phyloP scores from a whole-genome alignment of 352 stramenopile species.

The Phytophthora idaei region DNA sequence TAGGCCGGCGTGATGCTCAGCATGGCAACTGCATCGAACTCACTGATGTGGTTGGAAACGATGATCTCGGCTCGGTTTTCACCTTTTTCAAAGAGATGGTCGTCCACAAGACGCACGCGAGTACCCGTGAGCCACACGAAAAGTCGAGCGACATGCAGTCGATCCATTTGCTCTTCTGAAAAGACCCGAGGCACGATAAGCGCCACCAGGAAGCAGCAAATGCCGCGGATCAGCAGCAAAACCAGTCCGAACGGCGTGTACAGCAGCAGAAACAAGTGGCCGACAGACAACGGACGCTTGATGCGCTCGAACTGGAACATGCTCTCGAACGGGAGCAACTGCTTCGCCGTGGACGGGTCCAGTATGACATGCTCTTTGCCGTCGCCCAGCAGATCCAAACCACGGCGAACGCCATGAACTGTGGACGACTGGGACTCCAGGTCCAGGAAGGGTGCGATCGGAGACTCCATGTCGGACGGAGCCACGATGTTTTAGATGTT shows the following conservation, averaged over 20 bases:
- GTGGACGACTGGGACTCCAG: slow-evolving; percentile 34
- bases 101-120: slow-evolving; percentile 46
- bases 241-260: slow-evolving; percentile 64
- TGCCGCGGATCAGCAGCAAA: slow-evolving; percentile 47
- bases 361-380: slow-evolving; percentile 27
- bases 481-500: slow-evolving; percentile 23
- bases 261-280: slow-evolving; percentile 56
- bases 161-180: slow-evolving; percentile 55
- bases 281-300: slow-evolving; percentile 47
- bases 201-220: slow-evolving; percentile 47
- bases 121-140: slow-evolving; percentile 56
- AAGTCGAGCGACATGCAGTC: slow-evolving; percentile 42
- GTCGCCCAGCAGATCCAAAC: slow-evolving; percentile 40
- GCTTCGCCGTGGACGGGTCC: slow-evolving; percentile 38
- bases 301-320: slow-evolving; percentile 81
- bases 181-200: slow-evolving; percentile 50
- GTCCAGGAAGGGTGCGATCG: slow-evolving; percentile 36
- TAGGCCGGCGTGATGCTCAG: slow-evolving; percentile 54
- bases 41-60: slow-evolving; percentile 79
- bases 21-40: slow-evolving; percentile 73
- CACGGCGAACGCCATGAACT: slow-evolving; percentile 32
- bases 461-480: slow-evolving; percentile 30
- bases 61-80: slow-evolving; percentile 46
- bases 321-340: slow-evolving; percentile 45
- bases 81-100: slow-evolving; percentile 39